Conservation (phyloP, 345 rosid species). For the Isatis tinctoria region DNA sequence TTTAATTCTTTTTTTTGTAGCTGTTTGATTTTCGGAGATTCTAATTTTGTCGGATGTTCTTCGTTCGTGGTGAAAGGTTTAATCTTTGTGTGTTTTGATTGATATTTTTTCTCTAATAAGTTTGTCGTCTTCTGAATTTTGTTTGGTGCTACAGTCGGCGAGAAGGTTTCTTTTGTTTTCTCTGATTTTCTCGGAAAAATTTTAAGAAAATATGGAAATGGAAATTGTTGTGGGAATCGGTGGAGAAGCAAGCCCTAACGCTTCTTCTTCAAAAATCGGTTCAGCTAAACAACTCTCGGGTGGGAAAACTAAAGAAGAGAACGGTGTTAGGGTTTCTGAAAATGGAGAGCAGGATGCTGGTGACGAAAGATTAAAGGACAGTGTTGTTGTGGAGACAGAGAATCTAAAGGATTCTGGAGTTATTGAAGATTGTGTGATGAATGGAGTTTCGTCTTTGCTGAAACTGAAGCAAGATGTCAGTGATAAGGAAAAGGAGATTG, state of each 20-base stretch:
- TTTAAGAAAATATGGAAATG: constrained; percentile 21
- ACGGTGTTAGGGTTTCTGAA: constrained; percentile 43
- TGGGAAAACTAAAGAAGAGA: constrained; percentile 28
- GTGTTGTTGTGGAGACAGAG: constrained; percentile 3
- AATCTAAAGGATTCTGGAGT: constrained; percentile 15
- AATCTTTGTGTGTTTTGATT: neutral
- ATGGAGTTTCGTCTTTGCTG: constrained; percentile 64
- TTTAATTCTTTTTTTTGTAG: neutral
- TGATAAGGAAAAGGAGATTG: constrained; percentile 17
- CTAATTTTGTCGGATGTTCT: neutral
- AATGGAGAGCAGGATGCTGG: constrained; percentile 34
- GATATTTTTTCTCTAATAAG: neutral
- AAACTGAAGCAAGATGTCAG: constrained; percentile 46
- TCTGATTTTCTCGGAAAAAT: constrained; percentile 16
- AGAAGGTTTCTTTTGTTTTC: neutral
- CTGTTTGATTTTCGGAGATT: neutral
- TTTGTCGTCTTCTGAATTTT: constrained; percentile 23
- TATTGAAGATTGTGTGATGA: constrained; percentile 58
- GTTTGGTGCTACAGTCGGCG: neutral
- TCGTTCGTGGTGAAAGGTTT: neutral
- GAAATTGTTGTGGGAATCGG: constrained; percentile 26
- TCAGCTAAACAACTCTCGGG: constrained; percentile 11
- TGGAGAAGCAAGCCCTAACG: constrained; percentile 14
- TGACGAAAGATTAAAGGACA: neutral
- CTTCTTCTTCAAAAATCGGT: constrained; percentile 1